phyloP scores from a whole-genome alignment of 2,329 filamentous ascomycete species.

The Phaeosphaeria sp. region DNA sequence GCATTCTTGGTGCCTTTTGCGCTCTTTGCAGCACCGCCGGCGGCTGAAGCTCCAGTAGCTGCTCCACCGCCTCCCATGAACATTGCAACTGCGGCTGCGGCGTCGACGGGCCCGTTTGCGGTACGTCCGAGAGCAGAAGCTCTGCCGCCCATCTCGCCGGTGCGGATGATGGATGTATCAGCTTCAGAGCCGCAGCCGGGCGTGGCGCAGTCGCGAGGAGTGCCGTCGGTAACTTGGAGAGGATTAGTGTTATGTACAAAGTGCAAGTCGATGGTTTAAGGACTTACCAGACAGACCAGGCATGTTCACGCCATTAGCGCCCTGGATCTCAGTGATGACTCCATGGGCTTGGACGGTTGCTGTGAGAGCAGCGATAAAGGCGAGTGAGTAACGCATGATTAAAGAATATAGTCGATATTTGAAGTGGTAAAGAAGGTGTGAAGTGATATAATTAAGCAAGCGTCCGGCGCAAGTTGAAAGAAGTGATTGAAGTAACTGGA shows the following conservation, averaged over 20 bases:
- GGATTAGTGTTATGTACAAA: conserved; percentile 17
- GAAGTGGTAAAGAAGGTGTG: not conserved
- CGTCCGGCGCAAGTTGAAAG: conserved; percentile 45
- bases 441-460: conserved; percentile 32
- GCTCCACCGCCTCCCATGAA: conserved; percentile 59
- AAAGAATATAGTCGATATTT: conserved; percentile 14
- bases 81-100: conserved; percentile 61
- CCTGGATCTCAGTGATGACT: conserved; percentile 62
- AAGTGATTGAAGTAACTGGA: conserved; percentile 37
- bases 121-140: conserved; percentile 70
- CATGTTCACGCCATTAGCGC: conserved; percentile 69
- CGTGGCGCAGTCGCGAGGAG: conserved; percentile 69
- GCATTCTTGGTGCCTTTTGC: not conserved
- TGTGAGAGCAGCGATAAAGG: conserved; percentile 55
- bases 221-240: conserved; percentile 67
- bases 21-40: not conserved
- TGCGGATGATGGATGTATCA: conserved; percentile 73
- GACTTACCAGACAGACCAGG: conserved; percentile 62
- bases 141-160: conserved; percentile 62
- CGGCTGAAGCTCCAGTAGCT: conserved; percentile 14
- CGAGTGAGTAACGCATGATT: conserved; percentile 58
- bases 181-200: conserved; percentile 69
- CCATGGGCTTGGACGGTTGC: conserved; percentile 63
- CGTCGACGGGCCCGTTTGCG: conserved; percentile 64
- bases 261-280: too few species aligned